phyloP scores from a whole-genome alignment of 208 protist species.

The Dictyostelium gargantuum region DNA sequence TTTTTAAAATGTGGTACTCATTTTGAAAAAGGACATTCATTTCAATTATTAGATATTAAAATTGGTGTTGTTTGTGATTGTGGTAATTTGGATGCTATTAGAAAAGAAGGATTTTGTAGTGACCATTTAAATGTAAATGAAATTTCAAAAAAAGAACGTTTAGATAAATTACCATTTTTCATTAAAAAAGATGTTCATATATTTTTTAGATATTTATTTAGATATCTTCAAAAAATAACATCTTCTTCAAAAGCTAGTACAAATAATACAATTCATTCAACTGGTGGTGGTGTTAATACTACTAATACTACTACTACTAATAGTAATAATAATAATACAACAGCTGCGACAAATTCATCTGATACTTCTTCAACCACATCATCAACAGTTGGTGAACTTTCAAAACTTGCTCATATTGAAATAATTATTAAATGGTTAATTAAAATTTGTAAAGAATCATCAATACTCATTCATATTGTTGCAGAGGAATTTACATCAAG shows the following conservation, averaged over 20 bases:
- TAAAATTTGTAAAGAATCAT: background rate
- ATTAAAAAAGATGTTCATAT: constrained; percentile 45
- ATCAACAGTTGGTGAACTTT: too few relatives aligned
- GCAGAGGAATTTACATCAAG: background rate
- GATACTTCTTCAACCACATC: too few relatives aligned
- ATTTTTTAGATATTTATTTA: constrained; percentile 42
- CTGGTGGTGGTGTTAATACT: too few relatives aligned
- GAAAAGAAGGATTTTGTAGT: background rate
- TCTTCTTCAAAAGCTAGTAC: background rate
- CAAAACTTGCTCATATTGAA: background rate
- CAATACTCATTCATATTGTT: constrained; percentile 39
- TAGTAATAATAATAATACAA: background rate
- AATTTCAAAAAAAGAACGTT: background rate
- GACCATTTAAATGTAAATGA: constrained; percentile 24
- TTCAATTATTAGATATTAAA: constrained; percentile 6
- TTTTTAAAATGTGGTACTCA: constrained; percentile 58
- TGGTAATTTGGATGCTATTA: constrained; percentile 28
- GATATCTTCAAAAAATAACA: background rate
- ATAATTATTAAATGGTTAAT: background rate
- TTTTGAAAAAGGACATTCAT: constrained; percentile 10
- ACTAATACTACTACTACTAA: background rate
- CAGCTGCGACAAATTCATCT: too few relatives aligned
- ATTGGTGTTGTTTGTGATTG: constrained; percentile 46
- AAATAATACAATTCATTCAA: too few relatives aligned
- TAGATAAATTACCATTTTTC: background rate